Percentiles rank a stretch among this genome's conserved stretches.
phyloP scores from a whole-genome alignment of 768 basidiomycete species.

The Rubroboletus pulcherrimus region DNA sequence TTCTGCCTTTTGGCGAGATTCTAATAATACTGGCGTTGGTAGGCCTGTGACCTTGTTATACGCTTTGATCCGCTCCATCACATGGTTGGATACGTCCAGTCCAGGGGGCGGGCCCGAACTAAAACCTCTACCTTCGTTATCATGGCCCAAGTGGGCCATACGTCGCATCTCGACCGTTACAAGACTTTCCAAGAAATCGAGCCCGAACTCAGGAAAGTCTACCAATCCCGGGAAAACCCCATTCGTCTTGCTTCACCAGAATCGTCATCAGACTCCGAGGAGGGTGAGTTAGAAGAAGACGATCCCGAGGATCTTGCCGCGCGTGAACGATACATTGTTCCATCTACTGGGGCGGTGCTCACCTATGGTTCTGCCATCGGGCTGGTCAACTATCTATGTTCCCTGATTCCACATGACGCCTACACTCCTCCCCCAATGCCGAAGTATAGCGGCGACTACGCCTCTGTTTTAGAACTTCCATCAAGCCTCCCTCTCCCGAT shows the following conservation, averaged over 20 bases:
- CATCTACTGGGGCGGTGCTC: slow-evolving; percentile 70
- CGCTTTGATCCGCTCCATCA: slow-evolving; percentile 81
- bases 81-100: slow-evolving; percentile 86
- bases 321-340: slow-evolving; percentile 72
- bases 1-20: neutral
- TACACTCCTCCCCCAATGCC: slow-evolving; percentile 64
- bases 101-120: slow-evolving; percentile 80
- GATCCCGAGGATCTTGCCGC: slow-evolving; percentile 55
- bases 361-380: slow-evolving; percentile 74
- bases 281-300: slow-evolving; percentile 41
- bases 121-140: slow-evolving; percentile 74
- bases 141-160: slow-evolving; percentile 67
- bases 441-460: slow-evolving; percentile 58
- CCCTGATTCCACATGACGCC: slow-evolving; percentile 66
- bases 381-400: slow-evolving; percentile 72
- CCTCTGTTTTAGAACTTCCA: slow-evolving; percentile 60
- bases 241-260: slow-evolving; percentile 27
- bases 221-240: slow-evolving; percentile 48
- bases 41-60: slow-evolving; percentile 84
- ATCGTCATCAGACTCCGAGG: slow-evolving; percentile 25
- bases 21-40: slow-evolving; percentile 6
- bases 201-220: slow-evolving; percentile 57
- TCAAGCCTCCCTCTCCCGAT: slow-evolving; percentile 57
- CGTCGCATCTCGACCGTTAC: slow-evolving; percentile 55
- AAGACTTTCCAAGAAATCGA: slow-evolving; percentile 55